Evolutionary conservation across 306 rosid genomes (phyloP).

Genomic region (Lathyrus oleraceus): DNA sequence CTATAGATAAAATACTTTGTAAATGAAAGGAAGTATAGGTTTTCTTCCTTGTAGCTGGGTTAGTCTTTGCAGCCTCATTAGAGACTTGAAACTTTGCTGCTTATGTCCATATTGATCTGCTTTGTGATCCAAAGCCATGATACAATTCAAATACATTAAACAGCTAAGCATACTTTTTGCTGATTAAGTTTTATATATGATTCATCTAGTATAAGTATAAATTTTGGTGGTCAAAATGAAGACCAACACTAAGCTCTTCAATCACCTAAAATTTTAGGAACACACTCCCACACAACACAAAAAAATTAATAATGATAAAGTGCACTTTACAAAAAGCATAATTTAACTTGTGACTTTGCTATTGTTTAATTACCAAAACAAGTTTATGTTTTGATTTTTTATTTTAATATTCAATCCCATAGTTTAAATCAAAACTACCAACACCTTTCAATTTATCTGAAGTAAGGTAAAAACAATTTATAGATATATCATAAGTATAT

Average conservation of each 20-base stretch:
- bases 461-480: too few species aligned
- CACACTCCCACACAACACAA: not conserved
- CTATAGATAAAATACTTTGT: constrained; percentile 40
- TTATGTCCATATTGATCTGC: constrained; percentile 7
- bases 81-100: not conserved
- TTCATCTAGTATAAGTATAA: not conserved
- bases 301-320: too few species aligned
- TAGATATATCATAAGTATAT: too few species aligned
- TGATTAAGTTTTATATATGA: not conserved
- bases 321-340: too few species aligned
- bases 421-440: too few species aligned
- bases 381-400: too few species aligned
- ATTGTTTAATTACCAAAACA: too few species aligned
- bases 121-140: constrained; percentile 14
- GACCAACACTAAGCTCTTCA: too few species aligned
- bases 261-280: not conserved
- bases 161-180: not conserved
- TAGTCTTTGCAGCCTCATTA: constrained; percentile 23
- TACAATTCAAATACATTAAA: not conserved
- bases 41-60: constrained; percentile 37
- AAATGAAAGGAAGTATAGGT: constrained; percentile 41
- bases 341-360: too few species aligned
- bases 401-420: too few species aligned
- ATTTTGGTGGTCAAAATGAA: not conserved
- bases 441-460: too few species aligned